Evolutionary conservation across 2,329 filamentous ascomycete species (phyloP).

Genomic region (Scortechinia acanthostroma): DNA sequence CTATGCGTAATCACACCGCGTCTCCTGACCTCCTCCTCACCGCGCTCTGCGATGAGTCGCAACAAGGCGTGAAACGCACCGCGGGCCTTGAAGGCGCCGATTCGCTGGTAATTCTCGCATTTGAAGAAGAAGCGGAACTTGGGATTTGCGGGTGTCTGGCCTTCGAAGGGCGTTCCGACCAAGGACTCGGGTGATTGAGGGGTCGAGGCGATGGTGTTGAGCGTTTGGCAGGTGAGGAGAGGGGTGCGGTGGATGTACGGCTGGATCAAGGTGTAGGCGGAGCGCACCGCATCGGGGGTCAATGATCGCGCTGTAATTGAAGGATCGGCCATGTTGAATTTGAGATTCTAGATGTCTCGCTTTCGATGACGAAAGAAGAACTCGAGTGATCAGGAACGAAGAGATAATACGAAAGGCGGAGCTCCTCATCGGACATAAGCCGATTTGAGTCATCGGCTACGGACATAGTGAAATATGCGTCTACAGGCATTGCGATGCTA

Average conservation of each 20-base stretch:
- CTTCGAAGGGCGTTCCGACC: background rate
- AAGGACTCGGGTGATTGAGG: background rate
- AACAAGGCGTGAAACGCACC: background rate
- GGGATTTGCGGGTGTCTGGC: background rate
- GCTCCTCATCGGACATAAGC: no score
- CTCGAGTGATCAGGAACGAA: background rate
- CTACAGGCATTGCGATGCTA: no score
- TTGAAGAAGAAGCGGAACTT: background rate
- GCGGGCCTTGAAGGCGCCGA: slow-evolving; percentile 2
- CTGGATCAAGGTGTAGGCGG: background rate
- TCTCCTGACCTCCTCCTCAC: background rate
- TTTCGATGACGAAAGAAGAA: no score
- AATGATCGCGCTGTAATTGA: no score
- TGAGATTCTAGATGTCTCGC: no score
- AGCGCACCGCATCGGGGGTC: background rate
- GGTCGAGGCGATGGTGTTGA: slow-evolving; percentile 1
- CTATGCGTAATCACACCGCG: slow-evolving; percentile 1
- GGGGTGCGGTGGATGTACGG: background rate
- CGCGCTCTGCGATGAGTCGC: background rate
- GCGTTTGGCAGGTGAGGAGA: background rate
- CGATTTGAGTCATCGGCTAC: no score
- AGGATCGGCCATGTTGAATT: no score
- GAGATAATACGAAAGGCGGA: background rate
- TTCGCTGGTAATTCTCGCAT: slow-evolving; percentile 1
- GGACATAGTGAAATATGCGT: no score